Percentiles rank a stretch among this genome's conserved stretches.
These are phyloP conservation scores for Suillus cothurnatus DNA, from an alignment of 768 basidiomycete species.

Conservation along the genomic window DNA sequence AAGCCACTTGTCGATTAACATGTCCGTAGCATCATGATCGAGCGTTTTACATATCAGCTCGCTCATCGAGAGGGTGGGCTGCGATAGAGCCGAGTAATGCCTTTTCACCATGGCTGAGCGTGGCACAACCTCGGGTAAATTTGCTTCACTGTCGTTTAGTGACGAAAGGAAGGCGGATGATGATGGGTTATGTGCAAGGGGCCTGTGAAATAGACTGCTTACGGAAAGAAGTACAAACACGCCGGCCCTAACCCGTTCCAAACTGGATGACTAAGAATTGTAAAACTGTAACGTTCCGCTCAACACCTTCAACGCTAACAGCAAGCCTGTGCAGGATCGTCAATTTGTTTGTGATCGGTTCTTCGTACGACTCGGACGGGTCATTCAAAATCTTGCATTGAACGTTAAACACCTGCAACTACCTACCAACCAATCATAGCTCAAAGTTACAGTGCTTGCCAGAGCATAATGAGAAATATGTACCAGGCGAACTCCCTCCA, in stretches of 20 bases:
- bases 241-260: constrained; percentile 29
- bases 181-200: not conserved
- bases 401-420: constrained; percentile 4
- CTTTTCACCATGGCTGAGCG: constrained; percentile 25
- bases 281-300: not conserved
- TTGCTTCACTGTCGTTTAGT: not conserved
- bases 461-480: constrained; percentile 1
- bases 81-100: constrained; percentile 64
- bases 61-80: constrained; percentile 70
- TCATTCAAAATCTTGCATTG: constrained; percentile 9
- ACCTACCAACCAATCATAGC: constrained; percentile 9
- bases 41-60: constrained; percentile 80
- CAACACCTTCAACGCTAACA: not conserved
- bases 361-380: not conserved
- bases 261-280: constrained; percentile 2
- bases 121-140: constrained; percentile 16
- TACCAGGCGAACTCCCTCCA: not conserved
- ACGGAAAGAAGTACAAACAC: constrained; percentile 6
- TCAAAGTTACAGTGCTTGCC: not conserved
- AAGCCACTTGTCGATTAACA: constrained; percentile 84
- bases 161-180: not conserved
- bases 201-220: constrained; percentile 1
- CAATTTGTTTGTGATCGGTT: not conserved
- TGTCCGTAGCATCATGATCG: constrained; percentile 74
- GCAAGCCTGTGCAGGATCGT: not conserved